Conservation (phyloP, 768 basidiomycete species). For the Hericium rajendrae region DNA sequence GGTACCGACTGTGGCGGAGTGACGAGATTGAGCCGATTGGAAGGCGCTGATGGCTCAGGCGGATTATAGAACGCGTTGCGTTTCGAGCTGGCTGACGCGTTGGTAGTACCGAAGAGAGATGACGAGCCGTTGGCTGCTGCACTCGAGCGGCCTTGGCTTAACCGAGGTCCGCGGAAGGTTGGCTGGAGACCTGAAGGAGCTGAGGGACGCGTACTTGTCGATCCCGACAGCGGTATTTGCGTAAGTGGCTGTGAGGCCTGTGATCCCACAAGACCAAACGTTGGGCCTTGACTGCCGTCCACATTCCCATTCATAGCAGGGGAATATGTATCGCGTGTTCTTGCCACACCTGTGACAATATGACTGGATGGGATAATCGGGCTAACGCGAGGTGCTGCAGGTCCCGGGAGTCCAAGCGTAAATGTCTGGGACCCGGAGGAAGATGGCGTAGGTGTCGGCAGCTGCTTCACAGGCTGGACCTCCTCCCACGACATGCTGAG, state of each 20-base stretch:
- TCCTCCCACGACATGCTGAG: constrained; percentile 63
- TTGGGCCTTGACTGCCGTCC: not conserved
- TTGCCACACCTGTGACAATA: not conserved
- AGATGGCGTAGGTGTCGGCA: not conserved
- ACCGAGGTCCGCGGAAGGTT: not conserved
- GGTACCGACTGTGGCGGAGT: not conserved
- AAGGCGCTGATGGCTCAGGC: not conserved
- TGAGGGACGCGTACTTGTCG: not conserved
- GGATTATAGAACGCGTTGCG: not conserved
- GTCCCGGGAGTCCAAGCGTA: constrained; percentile 1
- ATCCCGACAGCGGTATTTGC: not conserved
- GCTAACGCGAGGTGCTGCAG: not conserved
- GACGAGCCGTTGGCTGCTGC: not conserved
- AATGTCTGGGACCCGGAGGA: constrained; percentile 2
- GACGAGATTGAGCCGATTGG: not conserved
- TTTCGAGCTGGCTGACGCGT: not conserved
- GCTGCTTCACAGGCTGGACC: constrained; percentile 18
- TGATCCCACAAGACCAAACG: not conserved
- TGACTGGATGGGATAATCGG: not conserved
- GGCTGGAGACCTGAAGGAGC: not conserved
- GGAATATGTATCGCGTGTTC: not conserved
- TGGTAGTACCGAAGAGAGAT: not conserved
- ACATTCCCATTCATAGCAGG: not conserved
- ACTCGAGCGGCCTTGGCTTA: not conserved
- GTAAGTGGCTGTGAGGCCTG: not conserved